phyloP scores from a whole-genome alignment of 2,329 filamentous ascomycete species.

The Sarocladium oryzae region DNA sequence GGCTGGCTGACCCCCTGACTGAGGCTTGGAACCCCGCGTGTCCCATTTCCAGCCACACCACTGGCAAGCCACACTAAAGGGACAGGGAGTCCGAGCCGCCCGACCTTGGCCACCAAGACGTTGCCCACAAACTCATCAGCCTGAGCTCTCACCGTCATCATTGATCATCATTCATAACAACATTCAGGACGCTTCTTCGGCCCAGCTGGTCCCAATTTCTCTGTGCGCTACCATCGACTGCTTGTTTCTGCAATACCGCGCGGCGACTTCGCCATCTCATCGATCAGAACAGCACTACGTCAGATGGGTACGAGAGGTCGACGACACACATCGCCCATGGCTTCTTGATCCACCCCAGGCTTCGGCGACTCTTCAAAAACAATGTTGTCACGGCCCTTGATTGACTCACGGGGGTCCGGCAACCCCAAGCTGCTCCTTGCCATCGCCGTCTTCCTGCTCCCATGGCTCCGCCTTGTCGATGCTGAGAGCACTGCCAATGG shows the following conservation, averaged over 20 bases:
- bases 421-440: slow-evolving; percentile 43
- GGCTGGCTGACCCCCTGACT: background rate
- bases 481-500: slow-evolving; percentile 39
- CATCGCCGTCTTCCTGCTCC: slow-evolving; percentile 52
- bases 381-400: slow-evolving; percentile 55
- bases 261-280: background rate
- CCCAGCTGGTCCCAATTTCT: too few relatives aligned
- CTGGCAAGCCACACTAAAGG: background rate
- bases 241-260: background rate
- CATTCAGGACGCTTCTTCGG: too few relatives aligned
- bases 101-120: background rate
- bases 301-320: slow-evolving; percentile 1
- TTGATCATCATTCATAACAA: background rate
- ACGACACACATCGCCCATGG: background rate
- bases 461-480: slow-evolving; percentile 48
- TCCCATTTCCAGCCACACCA: background rate
- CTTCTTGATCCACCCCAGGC: background rate
- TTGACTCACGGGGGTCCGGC: slow-evolving; percentile 17
- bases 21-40: background rate
- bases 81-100: background rate
- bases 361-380: slow-evolving; percentile 11
- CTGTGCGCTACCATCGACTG: too few relatives aligned
- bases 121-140: slow-evolving; percentile 1
- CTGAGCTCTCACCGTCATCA: background rate
- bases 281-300: background rate